Conservation (phyloP, 805 yeast species). For the Yarrowia sp. region DNA sequence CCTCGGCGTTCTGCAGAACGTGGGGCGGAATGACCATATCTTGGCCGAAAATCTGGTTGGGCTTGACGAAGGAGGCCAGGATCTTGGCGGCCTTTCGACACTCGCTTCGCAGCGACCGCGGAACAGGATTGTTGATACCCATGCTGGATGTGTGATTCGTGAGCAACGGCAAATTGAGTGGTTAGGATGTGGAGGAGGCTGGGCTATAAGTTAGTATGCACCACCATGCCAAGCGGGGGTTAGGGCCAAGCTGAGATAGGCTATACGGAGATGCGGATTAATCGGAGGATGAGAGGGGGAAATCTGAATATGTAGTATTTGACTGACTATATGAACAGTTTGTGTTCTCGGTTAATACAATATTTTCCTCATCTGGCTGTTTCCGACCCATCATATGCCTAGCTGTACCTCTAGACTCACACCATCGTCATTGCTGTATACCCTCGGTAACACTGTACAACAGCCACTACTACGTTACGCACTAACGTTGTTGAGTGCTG, state of each 20-base stretch:
- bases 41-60: constrained; percentile 90
- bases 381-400: too few species aligned
- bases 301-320: too few species aligned
- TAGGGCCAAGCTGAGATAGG: constrained; percentile 1
- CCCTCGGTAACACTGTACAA: too few species aligned
- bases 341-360: too few species aligned
- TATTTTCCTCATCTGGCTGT: too few species aligned
- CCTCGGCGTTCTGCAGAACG: constrained; percentile 86
- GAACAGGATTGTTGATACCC: constrained; percentile 94
- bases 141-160: constrained; percentile 48
- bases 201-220: constrained; percentile 19
- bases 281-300: too few species aligned
- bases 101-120: constrained; percentile 86
- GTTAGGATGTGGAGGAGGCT: constrained; percentile 23
- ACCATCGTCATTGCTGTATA: too few species aligned
- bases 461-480: too few species aligned
- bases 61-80: constrained; percentile 87
- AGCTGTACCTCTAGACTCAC: too few species aligned
- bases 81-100: constrained; percentile 85
- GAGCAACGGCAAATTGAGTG: neutral
- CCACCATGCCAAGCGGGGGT: constrained; percentile 19
- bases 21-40: constrained; percentile 88
- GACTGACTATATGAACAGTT: too few species aligned
- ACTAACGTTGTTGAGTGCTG: too few species aligned
- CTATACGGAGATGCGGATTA: neutral